Percentiles rank a stretch among this genome's conserved stretches.
These are phyloP conservation scores for Urtica urens DNA, from an alignment of 306 rosid genomes.

Conservation along the genomic window DNA sequence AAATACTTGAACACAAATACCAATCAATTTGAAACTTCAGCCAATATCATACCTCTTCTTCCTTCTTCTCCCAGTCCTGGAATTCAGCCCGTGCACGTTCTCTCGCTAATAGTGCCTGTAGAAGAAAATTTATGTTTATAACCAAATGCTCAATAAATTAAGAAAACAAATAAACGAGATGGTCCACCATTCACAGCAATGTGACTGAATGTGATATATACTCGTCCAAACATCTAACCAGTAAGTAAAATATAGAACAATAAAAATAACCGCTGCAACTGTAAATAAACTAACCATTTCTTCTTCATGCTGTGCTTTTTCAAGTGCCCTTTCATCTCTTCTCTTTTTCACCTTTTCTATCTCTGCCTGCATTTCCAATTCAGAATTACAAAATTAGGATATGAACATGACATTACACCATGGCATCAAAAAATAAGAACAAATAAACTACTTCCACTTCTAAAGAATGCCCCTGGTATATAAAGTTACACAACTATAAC, in stretches of 20 bases:
- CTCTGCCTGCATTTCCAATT: constrained; percentile 63
- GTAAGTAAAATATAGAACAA: neutral
- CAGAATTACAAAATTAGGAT: neutral
- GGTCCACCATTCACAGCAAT: neutral
- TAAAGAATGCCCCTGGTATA: too few species aligned
- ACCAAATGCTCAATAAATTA: constrained; percentile 11
- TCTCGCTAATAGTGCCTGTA: constrained; percentile 85
- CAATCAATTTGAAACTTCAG: too few species aligned
- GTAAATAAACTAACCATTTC: constrained; percentile 60
- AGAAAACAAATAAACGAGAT: neutral
- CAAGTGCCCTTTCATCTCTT: constrained; percentile 97
- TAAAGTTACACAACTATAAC: too few species aligned
- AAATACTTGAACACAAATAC: too few species aligned
- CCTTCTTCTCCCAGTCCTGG: constrained; percentile 98
- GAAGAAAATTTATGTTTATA: constrained; percentile 18
- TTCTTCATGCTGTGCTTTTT: constrained; percentile 91
- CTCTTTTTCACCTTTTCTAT: constrained; percentile 94
- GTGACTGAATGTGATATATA: neutral
- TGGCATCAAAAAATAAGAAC: too few species aligned
- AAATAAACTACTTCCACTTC: too few species aligned
- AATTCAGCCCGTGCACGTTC: constrained; percentile 97
- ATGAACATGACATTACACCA: too few species aligned
- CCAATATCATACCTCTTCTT: constrained; percentile 65
- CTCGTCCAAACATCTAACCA: constrained; percentile 12
- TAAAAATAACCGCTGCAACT: neutral